Percentiles rank a stretch among this genome's conserved stretches.
These are phyloP conservation scores for Aechmea fasciata DNA, from an alignment of 176 grass and related monocot genomes.

Conservation along the genomic window DNA sequence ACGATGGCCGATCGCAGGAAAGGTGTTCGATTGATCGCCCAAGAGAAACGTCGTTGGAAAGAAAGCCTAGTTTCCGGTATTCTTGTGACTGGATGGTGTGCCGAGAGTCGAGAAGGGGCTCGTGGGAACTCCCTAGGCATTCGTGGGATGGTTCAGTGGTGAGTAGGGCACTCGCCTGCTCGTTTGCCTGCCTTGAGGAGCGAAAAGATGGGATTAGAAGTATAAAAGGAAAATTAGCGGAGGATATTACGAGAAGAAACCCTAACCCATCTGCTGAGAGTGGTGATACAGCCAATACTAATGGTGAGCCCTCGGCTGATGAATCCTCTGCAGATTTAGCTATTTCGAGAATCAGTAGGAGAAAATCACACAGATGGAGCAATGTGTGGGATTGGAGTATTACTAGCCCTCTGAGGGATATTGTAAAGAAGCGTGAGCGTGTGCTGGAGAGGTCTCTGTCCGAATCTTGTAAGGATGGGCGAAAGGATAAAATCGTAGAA, in stretches of 20 bases:
- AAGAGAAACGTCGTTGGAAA: slow-evolving; percentile 20
- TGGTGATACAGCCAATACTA: background rate
- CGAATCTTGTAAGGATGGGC: slow-evolving; percentile 30
- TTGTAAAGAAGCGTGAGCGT: slow-evolving; percentile 28
- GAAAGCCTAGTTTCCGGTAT: slow-evolving; percentile 39
- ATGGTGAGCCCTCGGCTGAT: slow-evolving; percentile 6
- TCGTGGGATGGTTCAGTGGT: slow-evolving; percentile 44
- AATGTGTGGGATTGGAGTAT: slow-evolving; percentile 33
- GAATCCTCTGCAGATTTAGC: slow-evolving; percentile 2
- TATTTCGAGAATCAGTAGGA: slow-evolving; percentile 4
- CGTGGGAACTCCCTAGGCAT: slow-evolving; percentile 53
- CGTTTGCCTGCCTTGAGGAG: slow-evolving; percentile 24
- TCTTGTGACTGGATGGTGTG: slow-evolving; percentile 64
- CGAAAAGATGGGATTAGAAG: background rate
- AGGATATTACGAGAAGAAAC: background rate
- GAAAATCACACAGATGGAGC: slow-evolving; percentile 24
- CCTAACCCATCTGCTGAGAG: slow-evolving; percentile 2
- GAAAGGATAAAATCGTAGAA: slow-evolving; percentile 18
- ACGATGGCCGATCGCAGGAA: slow-evolving; percentile 14
- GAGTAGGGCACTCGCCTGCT: slow-evolving; percentile 17
- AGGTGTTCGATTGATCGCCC: slow-evolving; percentile 5
- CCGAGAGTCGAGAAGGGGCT: slow-evolving; percentile 29
- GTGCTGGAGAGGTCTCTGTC: slow-evolving; percentile 45
- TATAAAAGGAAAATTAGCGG: background rate
- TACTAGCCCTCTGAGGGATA: slow-evolving; percentile 28